phyloP scores from a whole-genome alignment of 192 early-diverging fungal species.

The Piromyces sp. region DNA sequence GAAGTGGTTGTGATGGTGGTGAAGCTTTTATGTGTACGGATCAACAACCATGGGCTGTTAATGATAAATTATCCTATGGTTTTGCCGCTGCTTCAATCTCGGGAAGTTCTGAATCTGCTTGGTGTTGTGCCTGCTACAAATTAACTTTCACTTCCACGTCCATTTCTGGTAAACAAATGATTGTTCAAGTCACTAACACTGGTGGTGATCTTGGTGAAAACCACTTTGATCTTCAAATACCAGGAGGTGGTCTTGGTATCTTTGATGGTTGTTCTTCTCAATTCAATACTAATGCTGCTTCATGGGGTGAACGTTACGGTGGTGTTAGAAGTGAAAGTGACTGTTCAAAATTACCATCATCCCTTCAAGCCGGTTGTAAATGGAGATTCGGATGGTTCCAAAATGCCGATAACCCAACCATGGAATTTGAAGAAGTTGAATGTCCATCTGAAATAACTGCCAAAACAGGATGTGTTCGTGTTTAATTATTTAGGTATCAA shows the following conservation, averaged over 20 bases:
- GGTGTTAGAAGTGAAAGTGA: not conserved
- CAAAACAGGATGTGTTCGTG: not conserved
- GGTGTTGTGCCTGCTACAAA: not conserved
- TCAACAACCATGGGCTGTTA: not conserved
- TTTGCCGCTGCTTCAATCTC: not conserved
- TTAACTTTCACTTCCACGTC: not conserved
- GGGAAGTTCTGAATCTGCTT: not conserved
- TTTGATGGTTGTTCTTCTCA: slow-evolving; percentile 3
- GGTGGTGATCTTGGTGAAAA: not conserved
- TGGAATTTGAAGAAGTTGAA: not conserved
- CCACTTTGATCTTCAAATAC: slow-evolving; percentile 2
- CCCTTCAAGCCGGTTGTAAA: not conserved
- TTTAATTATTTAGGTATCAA: too few relatives aligned
- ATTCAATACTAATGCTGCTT: slow-evolving; percentile 1
- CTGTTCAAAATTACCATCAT: not conserved
- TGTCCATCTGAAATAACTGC: not conserved
- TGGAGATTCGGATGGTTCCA: slow-evolving; percentile 3
- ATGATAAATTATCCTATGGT: not conserved
- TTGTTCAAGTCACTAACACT: slow-evolving; percentile 1
- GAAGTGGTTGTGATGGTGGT: not conserved
- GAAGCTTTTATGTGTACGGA: slow-evolving; percentile 1
- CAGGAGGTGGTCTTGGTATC: slow-evolving; percentile 3
- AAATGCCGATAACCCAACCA: slow-evolving; percentile 1
- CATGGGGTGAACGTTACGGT: slow-evolving; percentile 3
- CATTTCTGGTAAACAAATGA: not conserved